Percentiles rank a stretch among this genome's conserved stretches.
These are phyloP conservation scores for Hypoxylon sp. DNA, from an alignment of 2,329 filamentous ascomycete genomes.

Conservation along the genomic window DNA sequence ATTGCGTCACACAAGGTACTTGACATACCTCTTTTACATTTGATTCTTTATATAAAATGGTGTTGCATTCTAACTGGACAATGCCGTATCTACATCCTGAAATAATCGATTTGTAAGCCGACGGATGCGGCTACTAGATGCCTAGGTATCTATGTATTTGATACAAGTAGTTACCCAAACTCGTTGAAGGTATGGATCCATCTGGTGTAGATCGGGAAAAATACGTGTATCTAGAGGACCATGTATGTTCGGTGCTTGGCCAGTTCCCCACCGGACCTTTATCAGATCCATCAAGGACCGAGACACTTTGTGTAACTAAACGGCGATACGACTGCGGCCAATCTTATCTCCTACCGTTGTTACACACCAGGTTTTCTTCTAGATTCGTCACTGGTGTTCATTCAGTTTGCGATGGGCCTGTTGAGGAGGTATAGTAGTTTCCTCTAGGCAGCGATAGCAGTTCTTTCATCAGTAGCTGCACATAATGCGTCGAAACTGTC, in stretches of 20 bases:
- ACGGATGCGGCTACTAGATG: neutral
- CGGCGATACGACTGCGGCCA: slow-evolving; percentile 7
- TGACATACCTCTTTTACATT: neutral
- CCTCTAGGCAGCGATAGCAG: no score
- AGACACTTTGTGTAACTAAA: neutral
- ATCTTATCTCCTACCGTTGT: slow-evolving; percentile 16
- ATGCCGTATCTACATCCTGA: neutral
- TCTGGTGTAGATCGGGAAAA: neutral
- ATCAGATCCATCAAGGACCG: neutral
- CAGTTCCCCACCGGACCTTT: neutral
- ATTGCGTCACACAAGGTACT: neutral
- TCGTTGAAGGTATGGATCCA: neutral
- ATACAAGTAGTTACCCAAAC: neutral
- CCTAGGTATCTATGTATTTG: neutral
- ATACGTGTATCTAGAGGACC: neutral
- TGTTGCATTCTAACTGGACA: neutral
- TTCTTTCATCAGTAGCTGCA: no score
- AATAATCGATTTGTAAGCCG: neutral
- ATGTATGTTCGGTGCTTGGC: neutral
- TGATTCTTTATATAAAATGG: neutral
- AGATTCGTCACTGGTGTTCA: no score
- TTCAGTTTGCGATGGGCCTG: no score
- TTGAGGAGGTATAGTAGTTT: no score
- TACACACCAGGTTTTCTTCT: neutral
- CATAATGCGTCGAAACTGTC: no score